These are phyloP conservation scores for Hymenochaete sp. DNA, from an alignment of 1,284 basidiomycete species.

Conservation along the genomic window DNA sequence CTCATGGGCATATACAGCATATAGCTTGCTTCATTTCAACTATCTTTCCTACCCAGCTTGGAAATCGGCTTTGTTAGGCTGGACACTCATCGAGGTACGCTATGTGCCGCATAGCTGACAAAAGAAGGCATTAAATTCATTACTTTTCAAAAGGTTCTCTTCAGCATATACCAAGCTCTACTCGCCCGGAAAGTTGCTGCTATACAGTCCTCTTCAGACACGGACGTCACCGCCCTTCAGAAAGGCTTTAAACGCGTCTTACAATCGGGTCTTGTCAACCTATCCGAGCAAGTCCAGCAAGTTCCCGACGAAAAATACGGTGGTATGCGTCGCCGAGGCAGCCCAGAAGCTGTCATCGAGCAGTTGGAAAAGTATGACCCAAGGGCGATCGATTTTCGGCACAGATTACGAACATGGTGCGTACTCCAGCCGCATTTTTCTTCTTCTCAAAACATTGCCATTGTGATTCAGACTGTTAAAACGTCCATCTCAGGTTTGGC, in stretches of 20 bases:
- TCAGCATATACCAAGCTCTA: constrained; percentile 62
- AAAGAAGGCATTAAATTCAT: too few relatives aligned
- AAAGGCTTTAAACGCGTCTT: constrained; percentile 51
- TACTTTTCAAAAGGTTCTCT: constrained; percentile 51
- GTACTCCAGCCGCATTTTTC: too few relatives aligned
- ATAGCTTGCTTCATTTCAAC: constrained; percentile 40
- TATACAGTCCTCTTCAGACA: constrained; percentile 38
- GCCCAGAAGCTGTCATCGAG: constrained; percentile 50
- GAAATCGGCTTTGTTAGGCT: constrained; percentile 33
- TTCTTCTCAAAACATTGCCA: too few relatives aligned
- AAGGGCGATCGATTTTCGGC: constrained; percentile 69
- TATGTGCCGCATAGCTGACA: too few relatives aligned
- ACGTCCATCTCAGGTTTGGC: constrained; percentile 47
- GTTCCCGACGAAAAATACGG: constrained; percentile 50
- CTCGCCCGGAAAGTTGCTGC: constrained; percentile 48
- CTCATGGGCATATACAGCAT: constrained; percentile 60
- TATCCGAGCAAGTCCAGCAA: constrained; percentile 42
- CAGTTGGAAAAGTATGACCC: constrained; percentile 55
- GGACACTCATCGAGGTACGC: constrained; percentile 55
- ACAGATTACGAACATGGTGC: constrained; percentile 55
- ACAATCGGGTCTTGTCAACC: constrained; percentile 51
- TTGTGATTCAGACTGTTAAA: constrained; percentile 4
- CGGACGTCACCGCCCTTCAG: constrained; percentile 47
- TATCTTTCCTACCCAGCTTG: constrained; percentile 35
- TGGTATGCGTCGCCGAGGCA: constrained; percentile 43